These are phyloP conservation scores for Cytospora chrysosperma DNA, from an alignment of 2,329 filamentous ascomycete genomes.

Conservation along the genomic window DNA sequence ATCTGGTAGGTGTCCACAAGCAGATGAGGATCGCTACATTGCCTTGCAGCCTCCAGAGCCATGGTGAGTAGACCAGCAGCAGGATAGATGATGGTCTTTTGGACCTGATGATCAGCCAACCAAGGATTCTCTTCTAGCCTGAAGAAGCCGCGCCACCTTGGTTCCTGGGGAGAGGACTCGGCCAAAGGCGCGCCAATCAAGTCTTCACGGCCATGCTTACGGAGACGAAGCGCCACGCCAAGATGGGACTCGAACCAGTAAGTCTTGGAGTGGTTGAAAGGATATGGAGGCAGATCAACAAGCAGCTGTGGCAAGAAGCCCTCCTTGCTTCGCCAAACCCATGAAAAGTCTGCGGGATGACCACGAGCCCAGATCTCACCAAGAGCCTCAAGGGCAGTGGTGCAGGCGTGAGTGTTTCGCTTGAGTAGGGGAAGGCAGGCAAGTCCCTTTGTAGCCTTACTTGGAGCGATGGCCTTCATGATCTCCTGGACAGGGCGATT, in stretches of 20 bases:
- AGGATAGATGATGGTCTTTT: slow-evolving; percentile 50
- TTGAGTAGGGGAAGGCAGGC: slow-evolving; percentile 15
- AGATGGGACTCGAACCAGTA: slow-evolving; percentile 56
- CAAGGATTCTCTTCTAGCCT: slow-evolving; percentile 51
- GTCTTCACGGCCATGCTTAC: slow-evolving; percentile 47
- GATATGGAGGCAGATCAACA: slow-evolving; percentile 49
- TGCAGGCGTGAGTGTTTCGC: slow-evolving; percentile 5
- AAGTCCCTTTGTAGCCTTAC: neutral
- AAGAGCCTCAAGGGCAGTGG: slow-evolving; percentile 31
- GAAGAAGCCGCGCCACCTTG: slow-evolving; percentile 50
- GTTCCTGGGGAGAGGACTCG: slow-evolving; percentile 45
- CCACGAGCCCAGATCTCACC: slow-evolving; percentile 41
- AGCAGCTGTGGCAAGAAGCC: slow-evolving; percentile 32
- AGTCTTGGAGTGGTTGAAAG: slow-evolving; percentile 52
- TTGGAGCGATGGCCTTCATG: slow-evolving; percentile 3
- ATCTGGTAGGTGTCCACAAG: slow-evolving; percentile 38
- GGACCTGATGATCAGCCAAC: slow-evolving; percentile 52
- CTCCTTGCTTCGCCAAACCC: slow-evolving; percentile 28
- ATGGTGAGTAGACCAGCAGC: slow-evolving; percentile 50
- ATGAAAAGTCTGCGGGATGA: slow-evolving; percentile 33
- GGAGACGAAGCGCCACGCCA: slow-evolving; percentile 43
- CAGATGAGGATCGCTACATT: slow-evolving; percentile 28
- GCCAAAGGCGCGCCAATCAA: slow-evolving; percentile 48
- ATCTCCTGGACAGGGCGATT: slow-evolving; percentile 39
- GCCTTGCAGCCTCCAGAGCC: slow-evolving; percentile 47